Evolutionary conservation across 768 basidiomycete genomes (phyloP).

Genomic region (Kwoniella shandongensis): DNA sequence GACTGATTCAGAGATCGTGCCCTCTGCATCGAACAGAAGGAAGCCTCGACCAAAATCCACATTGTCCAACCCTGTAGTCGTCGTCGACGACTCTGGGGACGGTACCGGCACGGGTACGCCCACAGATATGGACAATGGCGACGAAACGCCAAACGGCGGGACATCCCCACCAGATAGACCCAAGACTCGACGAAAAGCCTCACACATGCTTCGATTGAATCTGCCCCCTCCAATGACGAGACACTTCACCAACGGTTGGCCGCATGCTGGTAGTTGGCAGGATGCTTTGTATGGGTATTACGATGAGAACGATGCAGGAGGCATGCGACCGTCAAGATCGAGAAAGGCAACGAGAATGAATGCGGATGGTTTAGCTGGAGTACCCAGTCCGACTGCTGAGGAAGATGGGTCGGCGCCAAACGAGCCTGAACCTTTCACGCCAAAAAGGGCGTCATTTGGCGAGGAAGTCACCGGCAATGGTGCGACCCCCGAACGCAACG

Average conservation of each 20-base stretch:
- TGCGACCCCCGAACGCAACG: neutral
- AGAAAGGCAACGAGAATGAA: conserved; percentile 3
- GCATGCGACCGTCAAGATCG: conserved; percentile 1
- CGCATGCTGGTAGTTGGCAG: conserved; percentile 45
- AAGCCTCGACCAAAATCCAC: conserved; percentile 4
- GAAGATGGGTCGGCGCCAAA: too few species aligned
- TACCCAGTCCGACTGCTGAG: too few species aligned
- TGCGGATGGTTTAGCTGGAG: too few species aligned
- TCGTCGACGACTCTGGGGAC: neutral
- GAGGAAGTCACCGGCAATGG: neutral
- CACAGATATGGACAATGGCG: neutral
- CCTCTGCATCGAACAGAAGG: neutral
- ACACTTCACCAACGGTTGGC: conserved; percentile 38
- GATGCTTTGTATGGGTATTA: conserved; percentile 43
- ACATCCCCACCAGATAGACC: conserved; percentile 18
- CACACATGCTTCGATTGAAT: conserved; percentile 19
- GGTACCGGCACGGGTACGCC: too few species aligned
- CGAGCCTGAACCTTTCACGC: conserved; percentile 8
- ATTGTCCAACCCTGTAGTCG: conserved; percentile 9
- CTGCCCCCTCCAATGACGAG: conserved; percentile 28
- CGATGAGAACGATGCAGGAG: conserved; percentile 11
- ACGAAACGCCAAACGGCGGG: conserved; percentile 1
- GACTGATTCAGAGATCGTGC: conserved; percentile 19
- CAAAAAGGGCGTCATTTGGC: conserved; percentile 4
- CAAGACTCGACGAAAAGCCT: conserved; percentile 5